phyloP scores from a whole-genome alignment of 2,329 filamentous ascomycete species.

The Orbilia javanica region DNA sequence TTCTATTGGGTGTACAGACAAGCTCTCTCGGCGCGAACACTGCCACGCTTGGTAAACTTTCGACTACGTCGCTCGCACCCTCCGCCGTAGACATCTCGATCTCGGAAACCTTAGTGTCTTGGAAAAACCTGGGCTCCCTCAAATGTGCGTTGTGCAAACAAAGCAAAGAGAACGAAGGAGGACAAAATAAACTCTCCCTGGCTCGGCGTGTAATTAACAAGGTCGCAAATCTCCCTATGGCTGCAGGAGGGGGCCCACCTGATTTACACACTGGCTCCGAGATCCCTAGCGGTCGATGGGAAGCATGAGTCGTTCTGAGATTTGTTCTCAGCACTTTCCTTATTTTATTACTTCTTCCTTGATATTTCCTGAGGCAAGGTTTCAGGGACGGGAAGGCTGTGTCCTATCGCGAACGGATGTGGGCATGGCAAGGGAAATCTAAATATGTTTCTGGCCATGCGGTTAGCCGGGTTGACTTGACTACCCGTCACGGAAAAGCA shows the following conservation, averaged over 20 bases:
- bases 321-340: conserved; percentile 20
- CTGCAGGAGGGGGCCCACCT: conserved; percentile 24
- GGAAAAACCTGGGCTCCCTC: conserved; percentile 26
- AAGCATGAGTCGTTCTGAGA: conserved; percentile 18
- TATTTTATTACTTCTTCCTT: neutral
- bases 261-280: conserved; percentile 14
- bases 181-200: conserved; percentile 49
- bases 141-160: conserved; percentile 41
- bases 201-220: conserved; percentile 39
- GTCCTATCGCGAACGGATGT: conserved; percentile 54
- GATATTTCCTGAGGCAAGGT: conserved; percentile 26
- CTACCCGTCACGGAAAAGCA: conserved; percentile 40
- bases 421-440: conserved; percentile 17
- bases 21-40: conserved; percentile 21
- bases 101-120: conserved; percentile 20
- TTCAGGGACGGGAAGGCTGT: conserved; percentile 25
- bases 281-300: neutral
- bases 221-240: conserved; percentile 24
- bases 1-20: conserved; percentile 18
- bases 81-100: neutral
- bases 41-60: conserved; percentile 15
- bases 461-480: conserved; percentile 4
- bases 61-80: conserved; percentile 5
- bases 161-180: conserved; percentile 26
- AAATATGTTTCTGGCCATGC: conserved; percentile 34